Conservation (phyloP, 495 filamentous ascomycete species). For the Margaritispora aquatica region DNA sequence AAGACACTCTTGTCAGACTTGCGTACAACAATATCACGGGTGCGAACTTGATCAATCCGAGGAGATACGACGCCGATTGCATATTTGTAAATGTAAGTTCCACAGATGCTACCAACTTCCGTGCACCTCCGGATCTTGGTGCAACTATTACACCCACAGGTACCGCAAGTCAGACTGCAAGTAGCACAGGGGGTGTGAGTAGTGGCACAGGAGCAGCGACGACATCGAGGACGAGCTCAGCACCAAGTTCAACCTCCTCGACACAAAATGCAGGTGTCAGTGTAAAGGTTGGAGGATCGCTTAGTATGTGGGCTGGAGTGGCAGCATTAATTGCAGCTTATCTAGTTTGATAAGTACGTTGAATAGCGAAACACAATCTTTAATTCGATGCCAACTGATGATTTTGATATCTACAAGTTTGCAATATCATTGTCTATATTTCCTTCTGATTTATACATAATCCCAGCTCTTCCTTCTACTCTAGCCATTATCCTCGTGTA, state of each 20-base stretch:
- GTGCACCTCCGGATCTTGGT: constrained; percentile 6
- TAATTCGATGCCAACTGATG: too few species aligned
- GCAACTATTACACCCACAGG: constrained; percentile 11
- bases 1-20: constrained; percentile 20
- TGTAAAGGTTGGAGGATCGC: neutral
- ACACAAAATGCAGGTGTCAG: neutral
- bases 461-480: too few species aligned
- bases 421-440: too few species aligned
- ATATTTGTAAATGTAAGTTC: constrained; percentile 9
- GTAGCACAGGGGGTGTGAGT: neutral
- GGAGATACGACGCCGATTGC: constrained; percentile 16
- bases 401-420: too few species aligned
- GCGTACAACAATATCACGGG: constrained; percentile 23
- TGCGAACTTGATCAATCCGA: constrained; percentile 14
- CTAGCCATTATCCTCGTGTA: too few species aligned
- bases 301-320: neutral
- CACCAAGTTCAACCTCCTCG: neutral
- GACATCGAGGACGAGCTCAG: neutral
- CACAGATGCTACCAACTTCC: constrained; percentile 1
- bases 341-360: neutral
- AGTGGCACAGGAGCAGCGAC: neutral
- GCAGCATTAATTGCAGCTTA: neutral
- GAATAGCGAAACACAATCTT: too few species aligned
- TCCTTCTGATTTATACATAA: too few species aligned
- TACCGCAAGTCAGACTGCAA: neutral